A percentile compares a stretch with the other conserved stretches of the same genome.
Conservation (phyloP, 768 basidiomycete genomes). For the Termitomyces sp. region DNA sequence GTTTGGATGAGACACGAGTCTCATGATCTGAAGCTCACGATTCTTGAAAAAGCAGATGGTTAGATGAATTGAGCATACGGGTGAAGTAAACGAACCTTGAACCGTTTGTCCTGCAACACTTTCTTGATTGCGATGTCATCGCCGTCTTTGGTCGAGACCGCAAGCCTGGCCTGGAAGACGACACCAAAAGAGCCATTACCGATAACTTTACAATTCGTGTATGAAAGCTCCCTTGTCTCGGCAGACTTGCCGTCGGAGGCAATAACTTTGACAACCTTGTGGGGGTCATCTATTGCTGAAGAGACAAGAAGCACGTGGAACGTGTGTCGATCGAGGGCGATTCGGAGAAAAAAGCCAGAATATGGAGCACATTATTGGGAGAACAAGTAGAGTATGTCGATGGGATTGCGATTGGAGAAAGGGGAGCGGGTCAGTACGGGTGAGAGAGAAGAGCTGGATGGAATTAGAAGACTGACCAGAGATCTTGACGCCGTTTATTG, state of each 20-base stretch:
- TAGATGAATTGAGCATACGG: neutral
- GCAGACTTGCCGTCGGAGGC: constrained; percentile 94
- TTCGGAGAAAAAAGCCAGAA: constrained; percentile 16
- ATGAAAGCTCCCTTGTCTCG: constrained; percentile 81
- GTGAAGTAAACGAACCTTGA: constrained; percentile 73
- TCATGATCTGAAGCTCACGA: constrained; percentile 99
- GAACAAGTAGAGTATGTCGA: constrained; percentile 1
- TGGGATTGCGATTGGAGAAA: constrained; percentile 19
- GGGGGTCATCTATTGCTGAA: constrained; percentile 90
- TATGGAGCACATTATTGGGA: constrained; percentile 3
- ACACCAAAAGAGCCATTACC: constrained; percentile 99
- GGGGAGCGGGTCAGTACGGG: constrained; percentile 16
- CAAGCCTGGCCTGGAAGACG: constrained; percentile 92
- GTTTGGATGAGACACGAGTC: constrained; percentile 93
- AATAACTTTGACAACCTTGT: constrained; percentile 90
- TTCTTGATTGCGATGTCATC: constrained; percentile 99
- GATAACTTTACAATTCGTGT: constrained; percentile 97
- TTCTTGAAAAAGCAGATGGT: constrained; percentile 51
- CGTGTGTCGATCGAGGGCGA: constrained; percentile 31
- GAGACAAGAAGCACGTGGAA: constrained; percentile 17
- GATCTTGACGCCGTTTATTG: constrained; percentile 86
- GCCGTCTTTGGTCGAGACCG: constrained; percentile 54
- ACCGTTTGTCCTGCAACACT: constrained; percentile 98
- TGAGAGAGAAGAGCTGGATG: constrained; percentile 18
- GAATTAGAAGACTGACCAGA: constrained; percentile 54